A percentile compares a stretch with the other conserved stretches of the same genome.
Conservation (phyloP, 2,329 filamentous ascomycete genomes). For the Periconia sp. region DNA sequence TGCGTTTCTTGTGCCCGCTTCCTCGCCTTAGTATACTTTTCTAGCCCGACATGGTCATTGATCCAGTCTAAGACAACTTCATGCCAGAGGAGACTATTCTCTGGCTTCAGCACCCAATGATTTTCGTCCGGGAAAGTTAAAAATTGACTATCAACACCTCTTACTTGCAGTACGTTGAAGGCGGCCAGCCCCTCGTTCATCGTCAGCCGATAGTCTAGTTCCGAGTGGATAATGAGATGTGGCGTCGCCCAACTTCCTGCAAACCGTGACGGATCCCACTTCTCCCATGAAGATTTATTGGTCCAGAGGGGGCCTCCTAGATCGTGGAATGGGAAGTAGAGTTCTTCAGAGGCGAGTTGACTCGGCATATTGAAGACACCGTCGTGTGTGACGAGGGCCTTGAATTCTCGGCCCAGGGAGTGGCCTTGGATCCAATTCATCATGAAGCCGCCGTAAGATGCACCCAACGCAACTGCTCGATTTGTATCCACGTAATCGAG, state of each 20-base stretch:
- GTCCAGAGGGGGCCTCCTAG: constrained; percentile 43
- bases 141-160: constrained; percentile 76
- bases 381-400: constrained; percentile 86
- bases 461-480: constrained; percentile 75
- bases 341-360: constrained; percentile 58
- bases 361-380: constrained; percentile 73
- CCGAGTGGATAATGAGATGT: constrained; percentile 87
- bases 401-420: constrained; percentile 80
- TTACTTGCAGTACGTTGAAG: constrained; percentile 83
- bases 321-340: constrained; percentile 60
- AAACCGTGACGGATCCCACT: constrained; percentile 64
- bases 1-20: too few relatives aligned
- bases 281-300: constrained; percentile 56
- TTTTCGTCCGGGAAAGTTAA: constrained; percentile 82
- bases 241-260: constrained; percentile 80
- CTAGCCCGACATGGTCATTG: constrained; percentile 63
- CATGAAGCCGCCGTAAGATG: constrained; percentile 56
- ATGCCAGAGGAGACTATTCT: constrained; percentile 92
- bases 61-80: constrained; percentile 81
- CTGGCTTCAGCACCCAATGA: constrained; percentile 86
- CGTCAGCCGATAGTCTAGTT: constrained; percentile 86
- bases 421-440: constrained; percentile 89
- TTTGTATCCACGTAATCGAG: constrained; percentile 72
- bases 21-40: constrained; percentile 44
- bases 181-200: constrained; percentile 83